phyloP scores from a whole-genome alignment of 495 filamentous ascomycete species.

The Rostrohypoxylon terebratum region DNA sequence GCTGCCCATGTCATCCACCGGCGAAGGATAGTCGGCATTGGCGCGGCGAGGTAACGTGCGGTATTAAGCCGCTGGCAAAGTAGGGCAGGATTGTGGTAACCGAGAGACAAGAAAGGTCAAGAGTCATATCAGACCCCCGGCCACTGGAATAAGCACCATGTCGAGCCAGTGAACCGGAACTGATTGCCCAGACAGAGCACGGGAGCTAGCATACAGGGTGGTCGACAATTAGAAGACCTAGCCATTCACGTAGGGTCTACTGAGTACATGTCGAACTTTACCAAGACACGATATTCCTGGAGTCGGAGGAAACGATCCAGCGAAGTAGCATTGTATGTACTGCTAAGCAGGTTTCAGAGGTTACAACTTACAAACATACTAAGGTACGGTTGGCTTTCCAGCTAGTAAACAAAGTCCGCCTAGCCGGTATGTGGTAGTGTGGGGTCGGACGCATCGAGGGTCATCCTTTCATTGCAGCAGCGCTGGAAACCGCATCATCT shows the following conservation, averaged over 20 bases:
- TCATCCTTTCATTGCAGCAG: slow-evolving; percentile 44
- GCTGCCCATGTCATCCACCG: slow-evolving; percentile 38
- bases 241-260: slow-evolving; percentile 33
- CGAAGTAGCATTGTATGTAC: slow-evolving; percentile 45
- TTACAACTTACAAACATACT: slow-evolving; percentile 30
- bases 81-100: slow-evolving; percentile 16
- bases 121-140: slow-evolving; percentile 18
- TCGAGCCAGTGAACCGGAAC: slow-evolving; percentile 28
- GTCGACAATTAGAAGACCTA: slow-evolving; percentile 25
- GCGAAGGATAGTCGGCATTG: slow-evolving; percentile 14
- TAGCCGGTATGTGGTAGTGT: slow-evolving; percentile 13
- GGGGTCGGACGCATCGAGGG: slow-evolving; percentile 37
- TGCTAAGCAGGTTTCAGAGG: slow-evolving; percentile 35
- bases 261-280: slow-evolving; percentile 33
- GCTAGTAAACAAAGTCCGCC: slow-evolving; percentile 14
- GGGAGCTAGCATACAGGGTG: slow-evolving; percentile 31
- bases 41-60: slow-evolving; percentile 42
- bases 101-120: slow-evolving; percentile 28
- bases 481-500: slow-evolving; percentile 7
- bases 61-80: slow-evolving; percentile 26
- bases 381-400: slow-evolving; percentile 1
- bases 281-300: slow-evolving; percentile 43
- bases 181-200: slow-evolving; percentile 31
- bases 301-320: slow-evolving; percentile 43
- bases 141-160: slow-evolving; percentile 22